Conservation (phyloP, 768 basidiomycete species). For the Amyloporia xantha region DNA sequence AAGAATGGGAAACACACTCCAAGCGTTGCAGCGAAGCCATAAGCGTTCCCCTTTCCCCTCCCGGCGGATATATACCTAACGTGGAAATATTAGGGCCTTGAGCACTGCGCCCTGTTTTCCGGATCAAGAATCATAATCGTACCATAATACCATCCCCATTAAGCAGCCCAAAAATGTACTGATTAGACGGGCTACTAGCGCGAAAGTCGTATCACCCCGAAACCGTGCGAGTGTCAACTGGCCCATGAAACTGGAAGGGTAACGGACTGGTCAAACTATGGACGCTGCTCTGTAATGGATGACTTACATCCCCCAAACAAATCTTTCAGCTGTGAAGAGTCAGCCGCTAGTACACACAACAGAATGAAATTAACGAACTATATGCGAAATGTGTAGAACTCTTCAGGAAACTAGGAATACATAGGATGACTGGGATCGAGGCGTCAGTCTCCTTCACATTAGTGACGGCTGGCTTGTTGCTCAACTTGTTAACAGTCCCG, state of each 20-base stretch:
- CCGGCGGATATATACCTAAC: constrained; percentile 68
- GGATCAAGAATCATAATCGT: too few relatives aligned
- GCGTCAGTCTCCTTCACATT: not conserved
- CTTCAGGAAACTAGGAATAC: constrained; percentile 53
- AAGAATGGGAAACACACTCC: constrained; percentile 69
- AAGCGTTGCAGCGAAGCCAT: constrained; percentile 62
- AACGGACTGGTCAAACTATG: too few relatives aligned
- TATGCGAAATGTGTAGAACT: constrained; percentile 53
- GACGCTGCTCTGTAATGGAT: too few relatives aligned
- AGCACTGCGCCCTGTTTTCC: too few relatives aligned
- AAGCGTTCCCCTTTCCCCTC: constrained; percentile 50
- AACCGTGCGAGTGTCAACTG: constrained; percentile 68
- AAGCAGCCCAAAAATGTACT: constrained; percentile 63
- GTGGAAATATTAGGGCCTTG: constrained; percentile 15
- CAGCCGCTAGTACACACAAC: not conserved
- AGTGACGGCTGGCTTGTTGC: constrained; percentile 6
- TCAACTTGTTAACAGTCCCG: constrained; percentile 53
- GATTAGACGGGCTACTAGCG: constrained; percentile 49
- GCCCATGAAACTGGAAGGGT: constrained; percentile 45
- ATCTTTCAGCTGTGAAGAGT: constrained; percentile 43
- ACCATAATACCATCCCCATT: constrained; percentile 61
- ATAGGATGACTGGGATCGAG: constrained; percentile 40
- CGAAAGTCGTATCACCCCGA: constrained; percentile 69
- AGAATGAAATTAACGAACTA: constrained; percentile 30
- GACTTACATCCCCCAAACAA: constrained; percentile 68